A percentile compares a stretch with the other conserved stretches of the same genome.
Conservation (phyloP, 805 yeast genomes). For the Barnettozyma populi region DNA sequence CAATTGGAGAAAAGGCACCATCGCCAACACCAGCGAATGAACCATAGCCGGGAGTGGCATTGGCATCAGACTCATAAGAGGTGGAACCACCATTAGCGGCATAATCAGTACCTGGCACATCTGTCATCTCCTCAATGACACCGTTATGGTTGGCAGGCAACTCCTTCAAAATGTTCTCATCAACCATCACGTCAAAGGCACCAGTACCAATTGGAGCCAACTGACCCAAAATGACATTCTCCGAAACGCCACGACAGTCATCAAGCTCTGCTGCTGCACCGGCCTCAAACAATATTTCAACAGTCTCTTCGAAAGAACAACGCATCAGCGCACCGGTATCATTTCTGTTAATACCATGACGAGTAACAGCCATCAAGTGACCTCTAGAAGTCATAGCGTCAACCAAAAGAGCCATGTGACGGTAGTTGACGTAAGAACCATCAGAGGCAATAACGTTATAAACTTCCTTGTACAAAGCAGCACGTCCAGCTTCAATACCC, state of each 20-base stretch:
- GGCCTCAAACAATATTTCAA: slow-evolving; percentile 94
- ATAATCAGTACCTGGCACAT: slow-evolving; percentile 31
- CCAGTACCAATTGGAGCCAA: slow-evolving; percentile 99
- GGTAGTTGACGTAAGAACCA: slow-evolving; percentile 98
- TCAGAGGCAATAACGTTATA: slow-evolving; percentile 97
- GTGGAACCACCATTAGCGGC: slow-evolving; percentile 70
- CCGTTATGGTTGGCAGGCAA: slow-evolving; percentile 31
- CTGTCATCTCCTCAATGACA: slow-evolving; percentile 35
- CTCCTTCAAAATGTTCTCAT: slow-evolving; percentile 73
- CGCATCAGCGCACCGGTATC: slow-evolving; percentile 99
- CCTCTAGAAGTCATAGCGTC: slow-evolving; percentile 99
- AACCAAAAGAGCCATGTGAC: slow-evolving; percentile 96
- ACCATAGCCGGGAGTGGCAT: slow-evolving; percentile 74
- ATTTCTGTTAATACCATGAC: slow-evolving; percentile 98
- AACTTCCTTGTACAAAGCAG: slow-evolving; percentile 89
- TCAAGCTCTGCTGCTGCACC: slow-evolving; percentile 97
- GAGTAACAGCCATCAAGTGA: slow-evolving; percentile 95
- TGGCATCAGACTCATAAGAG: slow-evolving; percentile 67
- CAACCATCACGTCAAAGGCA: slow-evolving; percentile 91
- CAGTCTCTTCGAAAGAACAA: slow-evolving; percentile 99
- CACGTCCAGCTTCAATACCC: slow-evolving; percentile 98
- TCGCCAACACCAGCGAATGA: slow-evolving; percentile 62
- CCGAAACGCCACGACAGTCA: slow-evolving; percentile 98
- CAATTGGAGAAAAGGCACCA: slow-evolving; percentile 88
- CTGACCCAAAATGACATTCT: slow-evolving; percentile 95